Conservation (phyloP, 768 basidiomycete genomes). For the Podaxis sp. region DNA sequence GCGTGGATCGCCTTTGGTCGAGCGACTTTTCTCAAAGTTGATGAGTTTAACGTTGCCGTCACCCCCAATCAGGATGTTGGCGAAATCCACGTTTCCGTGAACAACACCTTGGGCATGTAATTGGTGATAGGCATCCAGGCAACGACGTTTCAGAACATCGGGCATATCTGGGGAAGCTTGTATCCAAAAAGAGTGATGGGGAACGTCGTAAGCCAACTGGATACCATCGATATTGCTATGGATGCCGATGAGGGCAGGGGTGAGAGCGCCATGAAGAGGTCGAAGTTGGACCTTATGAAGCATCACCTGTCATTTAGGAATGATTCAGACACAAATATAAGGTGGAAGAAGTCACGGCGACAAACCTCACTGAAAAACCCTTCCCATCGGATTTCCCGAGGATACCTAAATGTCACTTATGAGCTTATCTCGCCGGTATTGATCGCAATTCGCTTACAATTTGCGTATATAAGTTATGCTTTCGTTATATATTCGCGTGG, state of each 20-base stretch:
- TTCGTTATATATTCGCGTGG: constrained; percentile 5
- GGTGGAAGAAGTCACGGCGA: neutral
- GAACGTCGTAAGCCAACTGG: constrained; percentile 50
- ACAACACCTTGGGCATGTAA: constrained; percentile 48
- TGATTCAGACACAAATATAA: neutral
- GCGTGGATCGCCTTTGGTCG: constrained; percentile 23
- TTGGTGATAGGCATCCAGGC: constrained; percentile 49
- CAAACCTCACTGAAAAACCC: constrained; percentile 14
- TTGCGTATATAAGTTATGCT: constrained; percentile 10
- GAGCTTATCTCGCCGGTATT: neutral
- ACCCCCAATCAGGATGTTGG: constrained; percentile 55
- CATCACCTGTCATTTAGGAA: constrained; percentile 51
- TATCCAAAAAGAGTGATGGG: constrained; percentile 61
- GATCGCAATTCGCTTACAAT: constrained; percentile 1
- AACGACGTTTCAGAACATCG: constrained; percentile 46
- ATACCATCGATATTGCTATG: constrained; percentile 38
- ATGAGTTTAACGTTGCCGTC: constrained; percentile 54
- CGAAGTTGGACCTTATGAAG: constrained; percentile 51
- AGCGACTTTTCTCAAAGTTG: constrained; percentile 48
- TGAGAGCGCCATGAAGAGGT: constrained; percentile 50
- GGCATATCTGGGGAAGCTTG: constrained; percentile 62
- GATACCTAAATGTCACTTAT: constrained; percentile 7
- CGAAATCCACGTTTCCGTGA: constrained; percentile 47
- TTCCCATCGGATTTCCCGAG: neutral
- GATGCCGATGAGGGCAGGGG: constrained; percentile 54